Base-by-base conservation (phyloP, 495 filamentous ascomycete species). In the Barbatosphaeria neglecta region DNA sequence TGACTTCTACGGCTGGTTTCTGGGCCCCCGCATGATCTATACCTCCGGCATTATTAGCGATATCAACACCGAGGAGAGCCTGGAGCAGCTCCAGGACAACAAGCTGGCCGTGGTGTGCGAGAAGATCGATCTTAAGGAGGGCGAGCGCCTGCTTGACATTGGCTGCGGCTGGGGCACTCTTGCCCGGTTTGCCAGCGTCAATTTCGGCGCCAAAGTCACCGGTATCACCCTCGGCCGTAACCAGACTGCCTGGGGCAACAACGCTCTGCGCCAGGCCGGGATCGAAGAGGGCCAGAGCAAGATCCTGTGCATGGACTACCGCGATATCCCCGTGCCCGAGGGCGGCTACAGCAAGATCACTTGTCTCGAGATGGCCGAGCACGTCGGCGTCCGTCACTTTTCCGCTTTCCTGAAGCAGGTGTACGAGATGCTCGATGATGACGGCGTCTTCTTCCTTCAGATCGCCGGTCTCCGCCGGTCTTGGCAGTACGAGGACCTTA, bases 11-110 rank as follows among this genome's bases (percentile, higher is more conserved):
- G 78, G 73, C 62, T 93, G 84, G 84, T 90, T 90, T 70, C 75
- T 93, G 39, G 87, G 86, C 50, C 86, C 84, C 33, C 85, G 86
- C 55, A 93, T 93, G 86, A 82, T 90, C 64, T 93, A 90, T 65
- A 90, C 87, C 37, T 85, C 82, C 11, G 86, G 86, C 40, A 72
- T 93, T 49, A 86, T 93, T 63, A 78, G 77, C 16, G 84, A 93
- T 56, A 74, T 81, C 58, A 76, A 75, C 64, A 69, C 65, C 22
- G 86, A 90, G 63, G 86, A 93, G 63, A 74, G 77, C 13, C 78
- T 93, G 23, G 86, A 93, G 67, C 70, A 90, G 63, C 74, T 93
- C 41, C 86, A 93, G 68, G 86, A 90, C 67, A 90, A 93, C 75
- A 93, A 93, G 69, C 68, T 90, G 52, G 81, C 77, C 50, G 70